These are phyloP conservation scores for Coelastrella sp. DNA, from an alignment of 139 green algal species.

Conservation along the genomic window DNA sequence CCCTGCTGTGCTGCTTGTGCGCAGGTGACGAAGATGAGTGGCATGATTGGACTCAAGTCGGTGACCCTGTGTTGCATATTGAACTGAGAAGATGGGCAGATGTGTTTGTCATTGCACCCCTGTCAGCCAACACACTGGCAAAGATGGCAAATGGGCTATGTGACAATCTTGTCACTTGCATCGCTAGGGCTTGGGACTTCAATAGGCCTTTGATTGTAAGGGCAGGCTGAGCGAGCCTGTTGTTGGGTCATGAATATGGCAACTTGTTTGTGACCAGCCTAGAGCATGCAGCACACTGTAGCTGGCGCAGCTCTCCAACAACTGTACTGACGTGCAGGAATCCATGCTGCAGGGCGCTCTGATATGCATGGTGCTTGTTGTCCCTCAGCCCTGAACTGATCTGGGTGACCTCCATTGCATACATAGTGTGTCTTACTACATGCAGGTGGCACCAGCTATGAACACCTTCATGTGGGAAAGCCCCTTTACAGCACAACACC, in stretches of 20 bases:
- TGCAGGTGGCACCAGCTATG: slow-evolving; percentile 95
- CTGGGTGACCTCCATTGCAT: no score
- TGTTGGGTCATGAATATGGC: no score
- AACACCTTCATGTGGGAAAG: slow-evolving; percentile 98
- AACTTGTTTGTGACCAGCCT: no score
- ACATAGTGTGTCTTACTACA: background rate
- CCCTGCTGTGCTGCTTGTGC: background rate
- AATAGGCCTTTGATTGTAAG: slow-evolving; percentile 83
- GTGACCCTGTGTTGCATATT: slow-evolving; percentile 95
- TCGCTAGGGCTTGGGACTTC: slow-evolving; percentile 94
- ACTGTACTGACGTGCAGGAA: no score
- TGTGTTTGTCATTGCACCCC: slow-evolving; percentile 90
- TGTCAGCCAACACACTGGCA: slow-evolving; percentile 95
- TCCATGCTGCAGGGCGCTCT: no score
- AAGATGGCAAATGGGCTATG: slow-evolving; percentile 86
- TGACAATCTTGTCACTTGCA: slow-evolving; percentile 96
- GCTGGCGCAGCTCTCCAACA: no score
- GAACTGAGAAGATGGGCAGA: slow-evolving; percentile 94
- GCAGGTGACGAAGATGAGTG: slow-evolving; percentile 80
- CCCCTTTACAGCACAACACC: slow-evolving; percentile 86
- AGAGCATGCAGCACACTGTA: no score
- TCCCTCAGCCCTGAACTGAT: no score
- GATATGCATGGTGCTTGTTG: no score
- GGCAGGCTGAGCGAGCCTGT: no score
- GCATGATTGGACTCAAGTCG: slow-evolving; percentile 72